Percentiles rank a stretch among this genome's conserved stretches.
Evolutionary conservation across 2,329 filamentous ascomycete species (phyloP).

Genomic region (Calonectria pseudoreteaudii): DNA sequence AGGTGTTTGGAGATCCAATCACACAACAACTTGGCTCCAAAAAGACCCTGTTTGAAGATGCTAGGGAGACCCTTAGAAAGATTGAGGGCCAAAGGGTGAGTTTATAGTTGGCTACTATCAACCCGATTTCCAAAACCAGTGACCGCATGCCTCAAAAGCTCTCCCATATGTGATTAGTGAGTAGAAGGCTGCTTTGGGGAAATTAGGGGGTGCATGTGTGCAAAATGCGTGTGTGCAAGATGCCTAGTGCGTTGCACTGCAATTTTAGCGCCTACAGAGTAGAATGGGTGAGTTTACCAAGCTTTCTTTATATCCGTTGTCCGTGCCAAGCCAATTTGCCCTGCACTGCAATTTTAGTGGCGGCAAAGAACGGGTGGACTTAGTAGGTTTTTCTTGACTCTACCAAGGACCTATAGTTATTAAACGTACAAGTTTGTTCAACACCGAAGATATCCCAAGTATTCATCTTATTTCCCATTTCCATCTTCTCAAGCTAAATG

Average conservation of each 20-base stretch:
- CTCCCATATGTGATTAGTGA: too few relatives aligned
- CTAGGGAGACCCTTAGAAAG: too few relatives aligned
- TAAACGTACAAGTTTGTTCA: neutral
- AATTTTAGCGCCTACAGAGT: neutral
- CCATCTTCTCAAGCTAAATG: neutral
- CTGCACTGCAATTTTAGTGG: neutral
- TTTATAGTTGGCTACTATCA: too few relatives aligned
- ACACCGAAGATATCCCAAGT: neutral
- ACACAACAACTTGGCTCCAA: conserved; percentile 66
- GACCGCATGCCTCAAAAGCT: too few relatives aligned
- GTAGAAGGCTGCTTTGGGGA: too few relatives aligned
- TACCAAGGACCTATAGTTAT: neutral
- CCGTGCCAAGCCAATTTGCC: too few relatives aligned
- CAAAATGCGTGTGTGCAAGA: too few relatives aligned
- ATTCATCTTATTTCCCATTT: neutral
- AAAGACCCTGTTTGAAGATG: conserved; percentile 79
- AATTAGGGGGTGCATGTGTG: too few relatives aligned
- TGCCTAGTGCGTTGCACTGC: too few relatives aligned
- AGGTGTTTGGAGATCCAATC: conserved; percentile 77
- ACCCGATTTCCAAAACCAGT: too few relatives aligned
- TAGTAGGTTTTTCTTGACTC: neutral
- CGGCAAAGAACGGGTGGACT: neutral
- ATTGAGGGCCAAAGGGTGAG: too few relatives aligned
- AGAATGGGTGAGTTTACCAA: neutral
- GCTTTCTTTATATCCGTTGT: too few relatives aligned